phyloP scores from a whole-genome alignment of 352 stramenopile species.

The Globisporangium rhizosaccharum region DNA sequence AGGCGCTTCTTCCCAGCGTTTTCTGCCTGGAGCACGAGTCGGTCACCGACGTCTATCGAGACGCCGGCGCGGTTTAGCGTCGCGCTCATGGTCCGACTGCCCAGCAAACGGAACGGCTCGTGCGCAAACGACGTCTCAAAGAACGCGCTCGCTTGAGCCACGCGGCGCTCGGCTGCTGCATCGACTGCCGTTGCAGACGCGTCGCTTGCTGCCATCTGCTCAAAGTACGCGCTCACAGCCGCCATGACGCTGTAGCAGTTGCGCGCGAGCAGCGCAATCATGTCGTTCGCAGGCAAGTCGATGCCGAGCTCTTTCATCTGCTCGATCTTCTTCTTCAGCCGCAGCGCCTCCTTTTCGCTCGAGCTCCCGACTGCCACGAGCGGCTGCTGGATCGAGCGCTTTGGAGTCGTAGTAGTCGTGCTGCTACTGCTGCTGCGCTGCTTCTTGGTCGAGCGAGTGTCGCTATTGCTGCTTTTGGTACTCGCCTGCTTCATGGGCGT shows the following conservation, averaged over 20 bases:
- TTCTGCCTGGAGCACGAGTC: constrained; percentile 57
- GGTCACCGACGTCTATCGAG: constrained; percentile 30
- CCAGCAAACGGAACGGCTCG: constrained; percentile 36
- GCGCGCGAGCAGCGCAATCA: constrained; percentile 51
- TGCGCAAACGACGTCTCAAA: constrained; percentile 30
- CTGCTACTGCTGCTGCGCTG: constrained; percentile 2
- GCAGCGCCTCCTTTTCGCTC: constrained; percentile 48
- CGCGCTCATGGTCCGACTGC: constrained; percentile 35
- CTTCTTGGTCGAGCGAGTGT: constrained; percentile 15
- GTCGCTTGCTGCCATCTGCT: constrained; percentile 22
- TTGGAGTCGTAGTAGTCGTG: not conserved
- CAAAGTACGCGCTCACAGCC: constrained; percentile 73
- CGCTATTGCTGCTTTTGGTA: not conserved
- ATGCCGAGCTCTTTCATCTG: constrained; percentile 78
- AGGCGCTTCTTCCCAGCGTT: constrained; percentile 67
- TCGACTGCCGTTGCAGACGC: constrained; percentile 5
- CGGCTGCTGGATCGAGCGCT: constrained; percentile 24
- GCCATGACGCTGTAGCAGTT: constrained; percentile 74
- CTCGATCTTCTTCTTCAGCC: constrained; percentile 58
- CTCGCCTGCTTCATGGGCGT: not conserved
- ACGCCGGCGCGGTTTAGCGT: constrained; percentile 43
- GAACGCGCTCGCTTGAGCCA: constrained; percentile 14
- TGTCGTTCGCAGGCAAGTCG: constrained; percentile 41
- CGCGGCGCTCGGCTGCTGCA: constrained; percentile 13
- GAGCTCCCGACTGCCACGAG: constrained; percentile 59